phyloP scores from a whole-genome alignment of 306 rosid species.

The Cucurbita pepo region DNA sequence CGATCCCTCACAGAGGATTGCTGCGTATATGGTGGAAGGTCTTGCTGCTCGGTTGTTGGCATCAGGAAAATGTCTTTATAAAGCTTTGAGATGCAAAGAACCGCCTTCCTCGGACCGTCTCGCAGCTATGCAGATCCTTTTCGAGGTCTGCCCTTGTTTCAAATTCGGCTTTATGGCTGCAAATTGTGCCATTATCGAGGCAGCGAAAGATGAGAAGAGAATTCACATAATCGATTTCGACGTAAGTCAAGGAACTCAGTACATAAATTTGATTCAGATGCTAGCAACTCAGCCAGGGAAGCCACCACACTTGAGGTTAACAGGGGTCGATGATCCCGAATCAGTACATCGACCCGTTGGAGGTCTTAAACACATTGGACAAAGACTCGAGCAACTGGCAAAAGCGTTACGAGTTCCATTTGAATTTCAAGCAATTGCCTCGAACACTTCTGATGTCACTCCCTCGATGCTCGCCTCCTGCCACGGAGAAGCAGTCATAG shows the following conservation, averaged over 20 bases:
- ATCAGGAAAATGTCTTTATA: conserved; percentile 64
- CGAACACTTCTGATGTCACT: conserved; percentile 44
- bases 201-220: conserved; percentile 47
- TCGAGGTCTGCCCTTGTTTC: conserved; percentile 94
- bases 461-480: conserved; percentile 57
- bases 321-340: conserved; percentile 89
- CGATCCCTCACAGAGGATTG: conserved; percentile 91
- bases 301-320: conserved; percentile 52
- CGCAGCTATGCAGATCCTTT: conserved; percentile 93
- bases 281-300: conserved; percentile 45
- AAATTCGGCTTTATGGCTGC: conserved; percentile 88
- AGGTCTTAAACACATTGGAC: conserved; percentile 75
- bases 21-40: conserved; percentile 98
- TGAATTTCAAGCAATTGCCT: conserved; percentile 65
- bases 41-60: conserved; percentile 76
- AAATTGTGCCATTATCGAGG: conserved; percentile 70
- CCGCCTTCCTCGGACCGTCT: conserved; percentile 85
- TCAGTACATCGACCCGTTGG: conserved; percentile 78
- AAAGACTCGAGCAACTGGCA: conserved; percentile 74
- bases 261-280: conserved; percentile 60
- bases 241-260: conserved; percentile 84
- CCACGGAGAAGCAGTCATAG: conserved; percentile 73
- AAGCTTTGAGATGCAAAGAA: conserved; percentile 80
- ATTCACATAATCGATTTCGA: conserved; percentile 82
- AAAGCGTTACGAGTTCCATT: conserved; percentile 48